Conservation (phyloP, 116 monocot genomes). For the Posidonia oceanica region DNA sequence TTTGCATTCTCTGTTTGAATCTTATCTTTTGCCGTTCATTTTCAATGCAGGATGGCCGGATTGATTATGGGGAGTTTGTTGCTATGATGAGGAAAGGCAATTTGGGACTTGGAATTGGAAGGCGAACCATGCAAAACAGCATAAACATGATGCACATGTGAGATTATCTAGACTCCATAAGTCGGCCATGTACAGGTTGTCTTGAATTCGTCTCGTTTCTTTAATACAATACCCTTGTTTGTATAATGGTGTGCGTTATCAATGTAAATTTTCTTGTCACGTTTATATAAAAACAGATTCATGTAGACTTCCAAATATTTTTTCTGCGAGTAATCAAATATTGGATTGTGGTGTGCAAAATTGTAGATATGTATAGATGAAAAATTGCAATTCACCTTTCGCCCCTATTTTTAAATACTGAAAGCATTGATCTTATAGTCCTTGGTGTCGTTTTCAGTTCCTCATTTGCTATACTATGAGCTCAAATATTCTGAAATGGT, state of each 20-base stretch:
- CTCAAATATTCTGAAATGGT: too few species aligned
- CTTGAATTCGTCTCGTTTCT: background rate
- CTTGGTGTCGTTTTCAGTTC: too few species aligned
- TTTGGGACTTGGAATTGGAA: slow-evolving; percentile 64
- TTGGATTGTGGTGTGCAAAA: too few species aligned
- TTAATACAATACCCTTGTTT: background rate
- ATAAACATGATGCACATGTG: slow-evolving; percentile 58
- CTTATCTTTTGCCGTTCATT: background rate
- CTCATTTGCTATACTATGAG: too few species aligned
- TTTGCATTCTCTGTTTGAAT: background rate
- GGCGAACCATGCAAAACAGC: slow-evolving; percentile 80
- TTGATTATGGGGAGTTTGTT: slow-evolving; percentile 84
- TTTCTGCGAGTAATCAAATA: too few species aligned
- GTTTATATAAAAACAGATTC: too few species aligned
- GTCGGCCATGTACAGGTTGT: slow-evolving; percentile 6
- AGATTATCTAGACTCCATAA: slow-evolving; percentile 12
- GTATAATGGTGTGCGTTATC: background rate
- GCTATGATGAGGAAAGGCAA: slow-evolving; percentile 89
- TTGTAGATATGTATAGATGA: too few species aligned
- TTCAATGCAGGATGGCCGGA: slow-evolving; percentile 61
- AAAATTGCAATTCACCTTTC: too few species aligned
- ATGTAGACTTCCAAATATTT: too few species aligned
- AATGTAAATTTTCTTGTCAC: background rate
- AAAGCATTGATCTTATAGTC: too few species aligned
- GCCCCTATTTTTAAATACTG: too few species aligned